Evolutionary conservation across 352 stramenopile species (phyloP).

Genomic region (Phytophthora kernoviae): DNA sequence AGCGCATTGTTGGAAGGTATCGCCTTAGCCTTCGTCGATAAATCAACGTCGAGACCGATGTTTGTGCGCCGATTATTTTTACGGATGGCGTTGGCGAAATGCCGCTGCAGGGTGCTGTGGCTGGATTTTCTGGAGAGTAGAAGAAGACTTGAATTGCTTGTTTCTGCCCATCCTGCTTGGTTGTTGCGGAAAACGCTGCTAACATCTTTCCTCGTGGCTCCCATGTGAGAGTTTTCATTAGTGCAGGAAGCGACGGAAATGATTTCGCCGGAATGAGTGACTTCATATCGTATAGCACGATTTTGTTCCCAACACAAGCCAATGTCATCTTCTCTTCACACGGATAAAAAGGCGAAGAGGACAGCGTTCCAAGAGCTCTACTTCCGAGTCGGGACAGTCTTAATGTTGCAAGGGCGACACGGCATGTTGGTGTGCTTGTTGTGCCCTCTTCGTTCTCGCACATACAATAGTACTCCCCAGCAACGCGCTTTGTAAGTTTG

Average conservation of each 20-base stretch:
- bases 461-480: constrained; percentile 62
- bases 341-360: constrained; percentile 26
- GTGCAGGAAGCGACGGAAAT: constrained; percentile 16
- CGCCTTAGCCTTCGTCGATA: constrained; percentile 25
- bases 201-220: constrained; percentile 12
- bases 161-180: constrained; percentile 5
- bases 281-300: constrained; percentile 31
- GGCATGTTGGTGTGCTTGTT: constrained; percentile 34
- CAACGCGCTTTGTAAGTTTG: constrained; percentile 46
- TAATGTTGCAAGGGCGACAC: constrained; percentile 38
- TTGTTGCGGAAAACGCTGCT: constrained; percentile 11
- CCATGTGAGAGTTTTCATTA: constrained; percentile 20
- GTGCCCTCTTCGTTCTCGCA: constrained; percentile 69
- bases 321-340: constrained; percentile 22
- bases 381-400: constrained; percentile 20
- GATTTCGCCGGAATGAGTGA: constrained; percentile 19
- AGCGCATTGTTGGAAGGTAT: constrained; percentile 14
- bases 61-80: constrained; percentile 17
- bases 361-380: constrained; percentile 33
- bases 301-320: constrained; percentile 17
- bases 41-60: constrained; percentile 7
- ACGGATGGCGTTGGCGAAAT: neutral
- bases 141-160: constrained; percentile 21
- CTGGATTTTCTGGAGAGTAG: constrained; percentile 26
- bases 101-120: constrained; percentile 1